A percentile compares a stretch with the other conserved stretches of the same genome.
These are phyloP conservation scores for Eudorina sp. DNA, from an alignment of 139 green algal genomes.

Conservation along the genomic window DNA sequence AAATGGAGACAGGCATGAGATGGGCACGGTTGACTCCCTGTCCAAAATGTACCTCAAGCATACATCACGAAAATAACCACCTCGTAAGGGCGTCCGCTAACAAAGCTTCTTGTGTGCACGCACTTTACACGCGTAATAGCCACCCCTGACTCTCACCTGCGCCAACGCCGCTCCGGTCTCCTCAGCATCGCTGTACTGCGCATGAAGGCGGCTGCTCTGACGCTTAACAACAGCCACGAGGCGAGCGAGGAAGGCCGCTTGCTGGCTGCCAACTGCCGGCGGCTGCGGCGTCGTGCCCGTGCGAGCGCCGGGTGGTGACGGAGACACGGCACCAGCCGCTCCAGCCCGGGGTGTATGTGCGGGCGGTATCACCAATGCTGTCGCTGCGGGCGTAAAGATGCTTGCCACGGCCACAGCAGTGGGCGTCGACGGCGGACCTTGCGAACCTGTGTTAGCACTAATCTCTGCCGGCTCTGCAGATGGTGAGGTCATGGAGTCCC, in stretches of 20 bases:
- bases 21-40: no score
- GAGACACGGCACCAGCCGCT: no score
- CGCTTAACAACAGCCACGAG: slow-evolving; percentile 55
- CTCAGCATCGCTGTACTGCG: slow-evolving; percentile 53
- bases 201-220: slow-evolving; percentile 49
- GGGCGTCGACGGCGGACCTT: not conserved
- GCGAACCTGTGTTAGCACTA: not conserved
- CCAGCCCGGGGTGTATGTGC: not conserved
- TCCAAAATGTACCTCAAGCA: no score
- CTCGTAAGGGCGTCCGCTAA: no score
- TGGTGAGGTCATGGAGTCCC: not conserved
- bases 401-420: not conserved
- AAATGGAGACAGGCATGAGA: no score
- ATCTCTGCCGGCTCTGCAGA: not conserved
- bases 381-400: slow-evolving; percentile 37
- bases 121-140: no score
- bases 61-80: no score
- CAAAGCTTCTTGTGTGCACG: no score
- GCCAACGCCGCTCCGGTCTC: slow-evolving; percentile 45
- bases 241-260: slow-evolving; percentile 42
- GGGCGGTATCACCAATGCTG: not conserved
- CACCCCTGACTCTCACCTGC: no score
- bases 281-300: not conserved
- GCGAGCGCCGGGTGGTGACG: not conserved
- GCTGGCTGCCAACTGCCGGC: not conserved